These are phyloP conservation scores for Edaphochlamys debaryana DNA, from an alignment of 139 green algal species.

Conservation along the genomic window DNA sequence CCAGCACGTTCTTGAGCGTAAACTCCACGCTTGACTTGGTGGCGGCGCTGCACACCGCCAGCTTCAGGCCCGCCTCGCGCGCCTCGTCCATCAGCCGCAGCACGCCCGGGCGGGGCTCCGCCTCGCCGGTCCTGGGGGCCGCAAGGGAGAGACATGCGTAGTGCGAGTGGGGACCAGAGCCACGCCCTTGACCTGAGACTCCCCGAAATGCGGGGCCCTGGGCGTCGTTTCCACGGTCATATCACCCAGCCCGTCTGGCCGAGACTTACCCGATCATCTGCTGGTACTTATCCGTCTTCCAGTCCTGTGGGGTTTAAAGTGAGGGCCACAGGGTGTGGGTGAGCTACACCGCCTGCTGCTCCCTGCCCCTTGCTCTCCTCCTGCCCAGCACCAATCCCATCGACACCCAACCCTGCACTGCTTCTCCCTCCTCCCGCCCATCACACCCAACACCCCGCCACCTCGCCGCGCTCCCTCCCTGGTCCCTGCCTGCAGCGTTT, in stretches of 20 bases:
- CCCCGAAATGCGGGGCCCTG: too few species aligned
- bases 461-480: not conserved
- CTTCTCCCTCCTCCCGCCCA: not conserved
- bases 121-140: slow-evolving; percentile 25
- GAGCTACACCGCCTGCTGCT: too few species aligned
- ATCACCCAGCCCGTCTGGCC: too few species aligned
- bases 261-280: slow-evolving; percentile 58
- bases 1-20: slow-evolving; percentile 83
- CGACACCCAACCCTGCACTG: not conserved
- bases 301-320: slow-evolving; percentile 59
- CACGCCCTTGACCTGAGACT: too few species aligned
- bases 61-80: slow-evolving; percentile 47
- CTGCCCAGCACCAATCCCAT: too few species aligned
- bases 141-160: not conserved
- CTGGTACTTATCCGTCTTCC: slow-evolving; percentile 85
- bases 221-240: too few species aligned
- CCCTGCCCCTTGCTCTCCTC: too few species aligned
- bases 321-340: too few species aligned
- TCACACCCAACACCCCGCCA: not conserved
- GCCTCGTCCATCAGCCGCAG: slow-evolving; percentile 89
- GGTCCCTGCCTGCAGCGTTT: slow-evolving; percentile 75
- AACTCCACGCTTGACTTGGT: slow-evolving; percentile 89
- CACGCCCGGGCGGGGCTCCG: slow-evolving; percentile 73
- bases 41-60: slow-evolving; percentile 91
- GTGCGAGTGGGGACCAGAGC: too few species aligned